phyloP scores from a whole-genome alignment of 148 eudicot genomes.

The Chenopodium album region DNA sequence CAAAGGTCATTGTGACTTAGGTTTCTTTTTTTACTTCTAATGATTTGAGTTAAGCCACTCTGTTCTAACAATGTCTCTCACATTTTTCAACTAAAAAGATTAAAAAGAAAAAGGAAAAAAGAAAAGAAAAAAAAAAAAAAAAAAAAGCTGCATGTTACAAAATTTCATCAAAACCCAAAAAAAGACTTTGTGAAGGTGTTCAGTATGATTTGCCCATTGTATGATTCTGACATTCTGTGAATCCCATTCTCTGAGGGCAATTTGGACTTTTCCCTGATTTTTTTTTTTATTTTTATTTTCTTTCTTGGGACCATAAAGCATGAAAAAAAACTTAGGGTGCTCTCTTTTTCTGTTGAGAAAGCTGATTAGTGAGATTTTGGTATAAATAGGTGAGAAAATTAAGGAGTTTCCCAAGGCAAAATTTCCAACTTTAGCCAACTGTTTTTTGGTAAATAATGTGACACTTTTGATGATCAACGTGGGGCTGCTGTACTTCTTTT shows the following conservation, averaged over 20 bases:
- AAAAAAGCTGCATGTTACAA: constrained; percentile 1
- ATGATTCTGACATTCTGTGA: constrained; percentile 21
- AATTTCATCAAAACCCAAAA: constrained; percentile 17
- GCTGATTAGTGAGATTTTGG: constrained; percentile 23
- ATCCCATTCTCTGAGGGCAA: constrained; percentile 22
- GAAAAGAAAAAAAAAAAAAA: background rate
- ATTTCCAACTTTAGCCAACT: constrained; percentile 20
- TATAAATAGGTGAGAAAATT: constrained; percentile 11
- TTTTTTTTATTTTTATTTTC: background rate
- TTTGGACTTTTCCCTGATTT: constrained; percentile 17
- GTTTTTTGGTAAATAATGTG: constrained; percentile 17
- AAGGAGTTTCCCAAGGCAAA: constrained; percentile 3
- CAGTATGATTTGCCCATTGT: constrained; percentile 31
- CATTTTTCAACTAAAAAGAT: constrained; percentile 23
- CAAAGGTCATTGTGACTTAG: constrained; percentile 23
- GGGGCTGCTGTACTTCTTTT: constrained; percentile 13
- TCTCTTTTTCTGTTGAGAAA: constrained; percentile 30
- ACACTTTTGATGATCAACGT: constrained; percentile 16
- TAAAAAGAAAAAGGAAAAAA: background rate
- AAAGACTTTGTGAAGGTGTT: constrained; percentile 9
- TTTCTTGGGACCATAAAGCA: constrained; percentile 3
- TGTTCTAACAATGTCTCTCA: constrained; percentile 17
- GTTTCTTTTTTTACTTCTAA: background rate
- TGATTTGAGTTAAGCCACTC: constrained; percentile 23
- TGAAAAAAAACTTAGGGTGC: constrained; percentile 21